phyloP scores from a whole-genome alignment of 768 basidiomycete species.

The Tylopilus felleus region DNA sequence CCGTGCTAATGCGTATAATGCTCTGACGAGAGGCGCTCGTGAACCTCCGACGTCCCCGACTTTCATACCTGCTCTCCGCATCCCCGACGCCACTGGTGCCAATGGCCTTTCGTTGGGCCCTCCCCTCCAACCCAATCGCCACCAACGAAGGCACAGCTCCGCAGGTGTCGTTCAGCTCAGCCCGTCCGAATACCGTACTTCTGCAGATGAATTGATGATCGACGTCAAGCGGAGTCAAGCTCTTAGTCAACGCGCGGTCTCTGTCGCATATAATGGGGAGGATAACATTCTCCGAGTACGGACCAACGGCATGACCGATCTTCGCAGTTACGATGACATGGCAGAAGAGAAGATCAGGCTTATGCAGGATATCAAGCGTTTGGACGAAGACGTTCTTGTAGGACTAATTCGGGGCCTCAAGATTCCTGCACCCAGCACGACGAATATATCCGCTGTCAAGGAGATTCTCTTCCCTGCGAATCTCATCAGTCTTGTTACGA shows the following conservation, averaged over 20 bases:
- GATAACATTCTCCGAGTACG: constrained; percentile 68
- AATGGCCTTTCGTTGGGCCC: constrained; percentile 44
- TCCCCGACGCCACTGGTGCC: constrained; percentile 39
- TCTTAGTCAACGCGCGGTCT: constrained; percentile 78
- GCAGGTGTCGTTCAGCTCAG: constrained; percentile 70
- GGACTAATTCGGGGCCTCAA: constrained; percentile 89
- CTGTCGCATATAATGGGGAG: constrained; percentile 83
- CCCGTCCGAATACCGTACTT: constrained; percentile 63
- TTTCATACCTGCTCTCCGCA: constrained; percentile 75
- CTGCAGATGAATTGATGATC: constrained; percentile 74
- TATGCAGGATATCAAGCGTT: constrained; percentile 83
- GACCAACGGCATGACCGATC: constrained; percentile 63
- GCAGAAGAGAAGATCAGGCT: constrained; percentile 93
- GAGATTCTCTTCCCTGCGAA: constrained; percentile 99
- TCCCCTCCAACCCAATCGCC: constrained; percentile 43
- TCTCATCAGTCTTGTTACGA: constrained; percentile 95
- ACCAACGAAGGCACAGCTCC: constrained; percentile 84
- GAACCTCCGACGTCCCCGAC: constrained; percentile 82
- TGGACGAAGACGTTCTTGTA: constrained; percentile 92
- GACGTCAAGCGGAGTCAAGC: constrained; percentile 69
- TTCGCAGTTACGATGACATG: constrained; percentile 78
- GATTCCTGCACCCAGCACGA: constrained; percentile 86
- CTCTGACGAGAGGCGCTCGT: constrained; percentile 71
- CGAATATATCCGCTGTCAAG: constrained; percentile 90
- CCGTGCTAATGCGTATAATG: constrained; percentile 89